These are phyloP conservation scores for Exsudoporus frostii DNA, from an alignment of 768 basidiomycete genomes.

Conservation along the genomic window DNA sequence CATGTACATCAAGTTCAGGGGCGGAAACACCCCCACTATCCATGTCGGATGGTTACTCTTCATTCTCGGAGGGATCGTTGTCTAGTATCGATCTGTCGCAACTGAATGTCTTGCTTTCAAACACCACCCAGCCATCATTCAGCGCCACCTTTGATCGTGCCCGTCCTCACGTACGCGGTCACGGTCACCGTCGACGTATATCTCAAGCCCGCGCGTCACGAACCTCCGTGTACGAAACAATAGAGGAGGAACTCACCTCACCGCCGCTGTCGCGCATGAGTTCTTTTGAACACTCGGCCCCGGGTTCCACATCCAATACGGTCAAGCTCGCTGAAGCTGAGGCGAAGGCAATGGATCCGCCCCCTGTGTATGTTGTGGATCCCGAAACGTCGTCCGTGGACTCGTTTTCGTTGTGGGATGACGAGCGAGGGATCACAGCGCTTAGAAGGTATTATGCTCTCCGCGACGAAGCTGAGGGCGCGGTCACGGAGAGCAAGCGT, in stretches of 20 bases:
- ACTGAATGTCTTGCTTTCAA: conserved; percentile 54
- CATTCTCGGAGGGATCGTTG: conserved; percentile 66
- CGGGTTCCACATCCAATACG: conserved; percentile 33
- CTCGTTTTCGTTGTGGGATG: conserved; percentile 54
- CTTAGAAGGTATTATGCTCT: conserved; percentile 68
- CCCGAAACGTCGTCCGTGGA: conserved; percentile 48
- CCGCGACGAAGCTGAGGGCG: conserved; percentile 62
- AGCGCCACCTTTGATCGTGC: conserved; percentile 39
- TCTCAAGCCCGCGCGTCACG: conserved; percentile 63
- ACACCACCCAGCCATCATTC: conserved; percentile 49
- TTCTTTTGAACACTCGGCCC: conserved; percentile 22
- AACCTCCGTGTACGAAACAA: conserved; percentile 74
- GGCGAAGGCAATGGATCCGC: conserved; percentile 28
- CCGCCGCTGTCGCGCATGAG: conserved; percentile 21
- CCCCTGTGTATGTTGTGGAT: conserved; percentile 55
- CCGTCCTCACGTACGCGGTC: conserved; percentile 49
- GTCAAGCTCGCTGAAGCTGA: conserved; percentile 3
- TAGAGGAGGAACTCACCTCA: conserved; percentile 65
- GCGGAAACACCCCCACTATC: conserved; percentile 71
- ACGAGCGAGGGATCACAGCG: conserved; percentile 62
- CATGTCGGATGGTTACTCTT: conserved; percentile 62
- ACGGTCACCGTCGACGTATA: conserved; percentile 68
- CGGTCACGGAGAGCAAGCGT: conserved; percentile 63
- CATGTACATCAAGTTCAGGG: conserved; percentile 65
- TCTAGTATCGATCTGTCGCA: conserved; percentile 74